These are phyloP conservation scores for Graphiopsis chlorocephala DNA, from an alignment of 2,329 filamentous ascomycete species.

Conservation along the genomic window DNA sequence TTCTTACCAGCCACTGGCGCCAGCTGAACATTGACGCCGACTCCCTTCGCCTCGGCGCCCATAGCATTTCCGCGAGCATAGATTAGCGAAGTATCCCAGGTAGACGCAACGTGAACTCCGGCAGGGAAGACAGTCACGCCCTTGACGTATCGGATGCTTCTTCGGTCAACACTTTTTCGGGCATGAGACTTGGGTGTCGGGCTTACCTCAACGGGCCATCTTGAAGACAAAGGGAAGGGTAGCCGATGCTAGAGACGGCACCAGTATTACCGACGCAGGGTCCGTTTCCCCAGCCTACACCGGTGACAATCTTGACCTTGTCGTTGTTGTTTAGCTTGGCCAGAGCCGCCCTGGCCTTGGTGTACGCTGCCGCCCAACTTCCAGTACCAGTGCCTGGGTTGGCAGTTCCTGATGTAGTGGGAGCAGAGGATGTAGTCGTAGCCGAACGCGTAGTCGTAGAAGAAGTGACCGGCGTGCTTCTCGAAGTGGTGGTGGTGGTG, in stretches of 20 bases:
- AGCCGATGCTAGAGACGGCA: constrained; percentile 56
- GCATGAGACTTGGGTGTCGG: background rate
- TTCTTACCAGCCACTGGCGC: constrained; percentile 67
- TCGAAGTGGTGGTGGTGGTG: background rate
- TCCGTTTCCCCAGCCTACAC: constrained; percentile 21
- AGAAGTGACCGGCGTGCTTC: background rate
- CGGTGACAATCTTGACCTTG: constrained; percentile 40
- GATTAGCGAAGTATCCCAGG: constrained; percentile 85
- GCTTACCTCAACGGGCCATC: constrained; percentile 72
- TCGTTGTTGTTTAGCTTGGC: constrained; percentile 35
- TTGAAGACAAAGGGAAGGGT: constrained; percentile 80
- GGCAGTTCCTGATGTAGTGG: background rate
- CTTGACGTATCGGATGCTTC: constrained; percentile 72
- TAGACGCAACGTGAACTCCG: constrained; percentile 83
- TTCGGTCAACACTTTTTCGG: background rate
- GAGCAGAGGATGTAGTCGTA: background rate
- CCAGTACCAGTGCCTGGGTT: constrained; percentile 5
- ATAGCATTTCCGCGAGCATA: constrained; percentile 74
- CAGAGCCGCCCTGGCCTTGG: constrained; percentile 37
- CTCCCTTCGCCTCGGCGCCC: constrained; percentile 68
- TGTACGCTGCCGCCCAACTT: constrained; percentile 37
- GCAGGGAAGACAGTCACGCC: constrained; percentile 84
- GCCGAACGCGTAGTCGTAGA: background rate
- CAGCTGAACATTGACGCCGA: constrained; percentile 71
- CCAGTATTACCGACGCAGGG: constrained; percentile 56